Evolutionary conservation across 2,329 filamentous ascomycete genomes (phyloP).

Genomic region (Teratosphaeria gauchensis): DNA sequence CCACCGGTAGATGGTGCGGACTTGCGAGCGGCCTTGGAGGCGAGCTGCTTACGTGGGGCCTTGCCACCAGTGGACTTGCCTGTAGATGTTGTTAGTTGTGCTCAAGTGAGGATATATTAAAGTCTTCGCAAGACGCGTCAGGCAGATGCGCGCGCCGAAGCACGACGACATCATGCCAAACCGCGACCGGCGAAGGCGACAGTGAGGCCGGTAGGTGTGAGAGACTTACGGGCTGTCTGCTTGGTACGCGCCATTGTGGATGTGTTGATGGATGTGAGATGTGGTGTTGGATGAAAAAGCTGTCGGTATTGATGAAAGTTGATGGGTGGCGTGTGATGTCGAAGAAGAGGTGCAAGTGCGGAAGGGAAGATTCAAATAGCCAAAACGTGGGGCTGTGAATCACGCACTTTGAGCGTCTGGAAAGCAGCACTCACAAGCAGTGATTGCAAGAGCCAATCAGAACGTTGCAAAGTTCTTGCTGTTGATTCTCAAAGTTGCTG

Average conservation of each 20-base stretch:
- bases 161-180: conserved; percentile 8
- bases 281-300: conserved; percentile 10
- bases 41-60: conserved; percentile 85
- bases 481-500: not conserved
- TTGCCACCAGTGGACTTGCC: conserved; percentile 69
- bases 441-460: conserved; percentile 1
- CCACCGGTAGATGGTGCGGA: conserved; percentile 86
- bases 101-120: conserved; percentile 11
- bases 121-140: conserved; percentile 3
- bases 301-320: conserved; percentile 6
- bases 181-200: conserved; percentile 18
- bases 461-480: not conserved
- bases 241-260: conserved; percentile 44
- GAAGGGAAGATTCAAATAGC: conserved; percentile 1
- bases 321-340: conserved; percentile 1
- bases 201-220: conserved; percentile 5
- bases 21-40: conserved; percentile 98
- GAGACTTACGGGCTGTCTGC: conserved; percentile 46
- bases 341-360: not conserved
- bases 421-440: conserved; percentile 1
- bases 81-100: conserved; percentile 26
- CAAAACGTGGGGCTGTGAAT: not conserved
- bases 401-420: not conserved
- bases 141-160: conserved; percentile 3
- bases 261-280: conserved; percentile 9